Evolutionary conservation across 2,329 filamentous ascomycete genomes (phyloP), one percentile per base, ranked within the genome.

Genomic region (Hypoxylon rubiginosum): DNA sequence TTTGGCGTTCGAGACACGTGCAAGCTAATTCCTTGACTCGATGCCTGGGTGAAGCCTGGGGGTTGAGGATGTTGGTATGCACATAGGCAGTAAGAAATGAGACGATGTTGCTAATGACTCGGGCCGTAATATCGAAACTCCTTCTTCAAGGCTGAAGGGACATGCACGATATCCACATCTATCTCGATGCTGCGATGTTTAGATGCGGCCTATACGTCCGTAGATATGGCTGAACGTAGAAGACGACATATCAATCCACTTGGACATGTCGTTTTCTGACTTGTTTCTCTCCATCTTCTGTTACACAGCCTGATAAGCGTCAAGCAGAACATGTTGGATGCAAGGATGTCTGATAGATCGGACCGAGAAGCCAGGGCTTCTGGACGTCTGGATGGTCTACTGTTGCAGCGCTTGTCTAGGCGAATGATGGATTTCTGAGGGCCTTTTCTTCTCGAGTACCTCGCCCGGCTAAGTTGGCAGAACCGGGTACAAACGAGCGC

Each of bases 321-420:
- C 41, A 50, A 26, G 50, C 46, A 50, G 52, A 43, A 15, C 41
- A 41, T 59, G 36, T 30, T 39, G 6, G 41, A 66, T 57, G 54
- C 66, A 68, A 63, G 66, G 66, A 63, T 68, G 41, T 52, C 55
- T 68, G 66, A 63, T 66, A 68, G 66, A 66, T 68, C 66, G 66
- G 66, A 66, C 66, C 66, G 66, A 68, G 62, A 58, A 68, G 66
- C 66, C 66, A 68, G 66, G 39, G 56, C 59, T 55, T 61, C 49
- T 68, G 56, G 62, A 13, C 62, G 58, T 48, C 39, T 46, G 48
- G 30, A 11, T 32, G 62, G 58, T 46, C 41, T 46, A 50, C 24
- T 60, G 66, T 68, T 56, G 58, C 58, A 60, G 15, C 43, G 50
- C 10, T 53, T 41, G 17, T 24, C 48, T 58, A 66, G 34, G 52